These are phyloP conservation scores for Fusarium succisae DNA, from an alignment of 2,329 filamentous ascomycete genomes.

Conservation along the genomic window DNA sequence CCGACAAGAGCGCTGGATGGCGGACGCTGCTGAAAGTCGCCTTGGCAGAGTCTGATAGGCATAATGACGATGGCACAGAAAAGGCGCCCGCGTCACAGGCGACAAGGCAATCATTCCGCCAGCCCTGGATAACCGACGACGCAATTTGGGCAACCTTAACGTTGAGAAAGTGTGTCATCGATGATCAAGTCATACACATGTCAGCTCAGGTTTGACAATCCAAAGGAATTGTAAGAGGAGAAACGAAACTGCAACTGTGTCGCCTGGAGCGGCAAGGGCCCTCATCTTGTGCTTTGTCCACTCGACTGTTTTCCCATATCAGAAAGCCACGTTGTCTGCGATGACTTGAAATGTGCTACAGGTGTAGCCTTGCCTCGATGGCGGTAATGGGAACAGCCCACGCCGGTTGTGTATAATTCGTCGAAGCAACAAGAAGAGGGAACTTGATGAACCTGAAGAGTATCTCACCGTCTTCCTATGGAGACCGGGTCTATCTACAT, in stretches of 20 bases:
- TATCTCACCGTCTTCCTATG: background rate
- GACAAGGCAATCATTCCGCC: constrained; percentile 13
- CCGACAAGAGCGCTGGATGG: constrained; percentile 11
- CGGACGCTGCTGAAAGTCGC: background rate
- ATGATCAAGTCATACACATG: constrained; percentile 17
- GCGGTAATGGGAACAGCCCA: background rate
- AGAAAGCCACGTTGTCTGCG: constrained; percentile 4
- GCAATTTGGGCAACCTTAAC: background rate
- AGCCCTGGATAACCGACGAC: constrained; percentile 14
- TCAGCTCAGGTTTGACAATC: constrained; percentile 14
- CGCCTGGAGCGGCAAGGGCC: constrained; percentile 5
- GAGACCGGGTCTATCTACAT: constrained; percentile 1
- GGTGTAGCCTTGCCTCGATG: constrained; percentile 2
- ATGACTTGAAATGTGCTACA: constrained; percentile 20
- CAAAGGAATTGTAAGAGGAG: constrained; percentile 4
- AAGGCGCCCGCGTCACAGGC: constrained; percentile 11
- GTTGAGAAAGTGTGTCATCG: background rate
- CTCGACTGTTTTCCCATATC: constrained; percentile 1
- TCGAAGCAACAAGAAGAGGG: background rate
- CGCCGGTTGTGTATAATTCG: background rate
- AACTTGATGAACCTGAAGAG: background rate
- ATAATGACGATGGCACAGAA: background rate
- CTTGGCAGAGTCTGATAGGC: background rate
- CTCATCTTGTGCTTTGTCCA: constrained; percentile 2
- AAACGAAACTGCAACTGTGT: constrained; percentile 11